Percentiles rank a stretch among this genome's conserved stretches.
Conservation (phyloP, 2,329 filamentous ascomycete species). For the Ophiocordyceps robertsii region DNA sequence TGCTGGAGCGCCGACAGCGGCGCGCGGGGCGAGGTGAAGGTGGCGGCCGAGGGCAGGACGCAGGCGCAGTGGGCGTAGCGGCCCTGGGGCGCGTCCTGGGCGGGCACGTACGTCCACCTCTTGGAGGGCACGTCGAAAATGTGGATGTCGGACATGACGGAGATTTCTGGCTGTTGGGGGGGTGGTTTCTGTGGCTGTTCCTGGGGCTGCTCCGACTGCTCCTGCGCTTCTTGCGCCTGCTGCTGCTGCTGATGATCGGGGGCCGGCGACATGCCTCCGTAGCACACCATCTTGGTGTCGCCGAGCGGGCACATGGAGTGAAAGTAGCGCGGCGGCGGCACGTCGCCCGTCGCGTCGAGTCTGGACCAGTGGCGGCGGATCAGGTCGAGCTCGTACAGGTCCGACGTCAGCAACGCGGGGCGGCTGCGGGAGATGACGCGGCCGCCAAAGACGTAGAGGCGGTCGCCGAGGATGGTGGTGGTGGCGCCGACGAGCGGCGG, state of each 20-base stretch:
- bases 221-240: conserved; percentile 15
- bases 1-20: conserved; percentile 80
- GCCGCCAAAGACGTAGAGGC: conserved; percentile 92
- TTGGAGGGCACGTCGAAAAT: conserved; percentile 78
- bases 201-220: not conserved
- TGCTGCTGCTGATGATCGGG: conserved; percentile 26
- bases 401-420: conserved; percentile 68
- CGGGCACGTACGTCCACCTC: conserved; percentile 74
- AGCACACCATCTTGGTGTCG: conserved; percentile 93
- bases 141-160: conserved; percentile 96
- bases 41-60: conserved; percentile 75
- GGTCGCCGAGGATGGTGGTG: conserved; percentile 88
- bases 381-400: conserved; percentile 87
- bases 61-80: conserved; percentile 95
- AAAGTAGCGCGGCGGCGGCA: conserved; percentile 88
- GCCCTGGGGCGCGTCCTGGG: conserved; percentile 75
- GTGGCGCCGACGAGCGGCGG: conserved; percentile 88
- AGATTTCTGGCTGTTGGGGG: conserved; percentile 62
- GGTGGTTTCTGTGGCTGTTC: not conserved
- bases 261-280: conserved; percentile 91
- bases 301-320: conserved; percentile 91
- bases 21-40: conserved; percentile 73
- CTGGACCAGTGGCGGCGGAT: conserved; percentile 89
- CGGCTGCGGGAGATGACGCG: conserved; percentile 73
- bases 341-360: conserved; percentile 68